Percentiles rank a stretch among this genome's conserved stretches.
Evolutionary conservation across 441 rosid species (phyloP).

Genomic region (Gossypium schwendimanii): DNA sequence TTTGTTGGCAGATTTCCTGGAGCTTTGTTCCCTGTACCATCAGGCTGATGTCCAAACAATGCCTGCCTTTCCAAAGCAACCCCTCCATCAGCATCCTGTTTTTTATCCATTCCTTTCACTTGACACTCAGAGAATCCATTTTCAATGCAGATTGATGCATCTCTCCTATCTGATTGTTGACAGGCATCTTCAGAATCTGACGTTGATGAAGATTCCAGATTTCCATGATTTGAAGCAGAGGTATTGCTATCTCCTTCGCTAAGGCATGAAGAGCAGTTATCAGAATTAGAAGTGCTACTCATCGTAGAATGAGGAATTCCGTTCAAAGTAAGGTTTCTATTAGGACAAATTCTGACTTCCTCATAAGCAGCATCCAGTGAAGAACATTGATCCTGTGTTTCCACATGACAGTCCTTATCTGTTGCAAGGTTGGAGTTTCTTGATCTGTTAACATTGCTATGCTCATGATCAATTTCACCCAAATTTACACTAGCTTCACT

Average conservation of each 20-base stretch:
- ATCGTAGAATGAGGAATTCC: slow-evolving; percentile 29
- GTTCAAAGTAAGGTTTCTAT: slow-evolving; percentile 15
- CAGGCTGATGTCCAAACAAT: slow-evolving; percentile 27
- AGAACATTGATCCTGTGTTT: slow-evolving; percentile 21
- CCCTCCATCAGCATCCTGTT: slow-evolving; percentile 23
- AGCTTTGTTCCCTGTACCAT: slow-evolving; percentile 24
- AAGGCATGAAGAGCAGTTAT: slow-evolving; percentile 64
- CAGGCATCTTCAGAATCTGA: slow-evolving; percentile 78
- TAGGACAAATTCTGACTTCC: slow-evolving; percentile 28
- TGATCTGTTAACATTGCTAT: slow-evolving; percentile 17
- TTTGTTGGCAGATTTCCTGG: slow-evolving; percentile 30
- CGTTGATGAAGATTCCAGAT: slow-evolving; percentile 51
- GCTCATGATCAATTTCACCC: slow-evolving; percentile 29
- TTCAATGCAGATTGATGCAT: slow-evolving; percentile 30
- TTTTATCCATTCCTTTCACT: slow-evolving; percentile 32
- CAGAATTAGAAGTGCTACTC: slow-evolving; percentile 46
- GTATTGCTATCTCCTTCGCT: slow-evolving; percentile 65
- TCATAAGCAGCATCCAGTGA: slow-evolving; percentile 25
- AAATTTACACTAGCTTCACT: slow-evolving; percentile 30
- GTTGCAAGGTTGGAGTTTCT: slow-evolving; percentile 18
- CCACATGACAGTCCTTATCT: slow-evolving; percentile 21
- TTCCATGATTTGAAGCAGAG: slow-evolving; percentile 43
- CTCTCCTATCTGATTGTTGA: slow-evolving; percentile 61
- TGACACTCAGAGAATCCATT: slow-evolving; percentile 34
- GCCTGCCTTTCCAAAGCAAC: slow-evolving; percentile 30